Conservation (phyloP, 352 stramenopile species). For the Phytopythium delawarense region DNA sequence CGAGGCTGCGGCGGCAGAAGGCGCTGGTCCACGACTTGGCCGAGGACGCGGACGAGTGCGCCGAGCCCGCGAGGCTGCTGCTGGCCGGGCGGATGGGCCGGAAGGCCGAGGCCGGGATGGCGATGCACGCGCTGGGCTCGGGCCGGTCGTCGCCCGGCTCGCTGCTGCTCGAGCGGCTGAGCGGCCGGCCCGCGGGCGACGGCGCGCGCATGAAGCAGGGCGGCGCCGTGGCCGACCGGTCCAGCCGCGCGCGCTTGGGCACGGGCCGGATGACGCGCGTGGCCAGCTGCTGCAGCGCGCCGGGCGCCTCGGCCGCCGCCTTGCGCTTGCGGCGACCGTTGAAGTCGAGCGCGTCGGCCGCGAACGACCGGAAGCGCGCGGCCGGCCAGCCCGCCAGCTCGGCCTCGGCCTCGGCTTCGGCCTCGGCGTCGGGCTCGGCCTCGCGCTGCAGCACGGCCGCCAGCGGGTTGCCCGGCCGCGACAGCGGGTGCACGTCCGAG, state of each 20-base stretch:
- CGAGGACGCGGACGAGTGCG: conserved; percentile 38
- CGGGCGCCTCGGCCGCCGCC: conserved; percentile 32
- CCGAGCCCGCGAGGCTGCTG: conserved; percentile 18
- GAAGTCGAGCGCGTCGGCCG: conserved; percentile 18
- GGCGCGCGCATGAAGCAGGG: conserved; percentile 26
- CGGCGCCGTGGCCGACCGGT: conserved; percentile 23
- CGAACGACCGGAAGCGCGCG: conserved; percentile 10
- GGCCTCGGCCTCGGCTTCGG: not conserved
- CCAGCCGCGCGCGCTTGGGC: conserved; percentile 42
- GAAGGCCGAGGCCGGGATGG: conserved; percentile 36
- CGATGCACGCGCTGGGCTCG: conserved; percentile 37
- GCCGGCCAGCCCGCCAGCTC: no score
- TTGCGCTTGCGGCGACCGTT: conserved; percentile 56
- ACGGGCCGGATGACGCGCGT: conserved; percentile 39
- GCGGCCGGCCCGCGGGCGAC: conserved; percentile 10
- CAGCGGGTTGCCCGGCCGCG: conserved; percentile 38
- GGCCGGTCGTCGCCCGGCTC: conserved; percentile 4
- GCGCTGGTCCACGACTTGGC: conserved; percentile 51
- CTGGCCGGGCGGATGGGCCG: conserved; percentile 26
- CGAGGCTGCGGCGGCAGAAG: conserved; percentile 64
- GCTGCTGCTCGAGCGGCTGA: conserved; percentile 9
- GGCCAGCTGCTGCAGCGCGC: conserved; percentile 14
- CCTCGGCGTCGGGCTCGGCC: conserved; percentile 15
- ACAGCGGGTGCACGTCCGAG: conserved; percentile 16
- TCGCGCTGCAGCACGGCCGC: conserved; percentile 35